phyloP scores from a whole-genome alignment of 495 filamentous ascomycete genomes.

The Geoglossum glabrum region DNA sequence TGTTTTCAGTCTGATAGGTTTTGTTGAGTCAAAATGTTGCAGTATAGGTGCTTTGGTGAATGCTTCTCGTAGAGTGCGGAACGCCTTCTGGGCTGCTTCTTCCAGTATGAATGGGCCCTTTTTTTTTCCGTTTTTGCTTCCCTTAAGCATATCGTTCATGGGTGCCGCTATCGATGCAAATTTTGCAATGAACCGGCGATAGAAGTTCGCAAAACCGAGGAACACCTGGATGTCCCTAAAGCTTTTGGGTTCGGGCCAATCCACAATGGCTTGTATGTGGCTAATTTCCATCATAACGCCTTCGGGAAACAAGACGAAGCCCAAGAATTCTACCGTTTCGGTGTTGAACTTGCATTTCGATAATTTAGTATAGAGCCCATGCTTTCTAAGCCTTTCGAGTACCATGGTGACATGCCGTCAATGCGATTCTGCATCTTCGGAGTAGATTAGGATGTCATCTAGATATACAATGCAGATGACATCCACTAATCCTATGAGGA shows the following conservation, averaged over 20 bases:
- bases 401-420: background rate
- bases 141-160: conserved; percentile 3
- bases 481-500: background rate
- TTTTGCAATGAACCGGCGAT: conserved; percentile 8
- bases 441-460: conserved; percentile 3
- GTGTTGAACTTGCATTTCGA: background rate
- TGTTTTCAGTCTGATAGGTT: conserved; percentile 11
- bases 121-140: background rate
- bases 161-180: conserved; percentile 5
- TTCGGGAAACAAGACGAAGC: conserved; percentile 6
- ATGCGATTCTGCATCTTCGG: background rate
- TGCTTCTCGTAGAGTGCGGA: background rate
- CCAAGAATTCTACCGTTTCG: conserved; percentile 7
- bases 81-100: conserved; percentile 1
- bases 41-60: conserved; percentile 8
- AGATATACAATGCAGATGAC: background rate
- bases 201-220: conserved; percentile 15
- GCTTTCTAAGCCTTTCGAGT: background rate
- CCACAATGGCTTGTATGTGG: conserved; percentile 6
- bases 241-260: conserved; percentile 9
- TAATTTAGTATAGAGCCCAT: background rate
- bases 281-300: conserved; percentile 10
- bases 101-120: background rate
- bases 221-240: conserved; percentile 11
- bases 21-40: conserved; percentile 6